Evolutionary conservation across 1,284 basidiomycete genomes (phyloP), one percentile per base, ranked within the genome.

Genomic region (Ganoderma multipileum): DNA sequence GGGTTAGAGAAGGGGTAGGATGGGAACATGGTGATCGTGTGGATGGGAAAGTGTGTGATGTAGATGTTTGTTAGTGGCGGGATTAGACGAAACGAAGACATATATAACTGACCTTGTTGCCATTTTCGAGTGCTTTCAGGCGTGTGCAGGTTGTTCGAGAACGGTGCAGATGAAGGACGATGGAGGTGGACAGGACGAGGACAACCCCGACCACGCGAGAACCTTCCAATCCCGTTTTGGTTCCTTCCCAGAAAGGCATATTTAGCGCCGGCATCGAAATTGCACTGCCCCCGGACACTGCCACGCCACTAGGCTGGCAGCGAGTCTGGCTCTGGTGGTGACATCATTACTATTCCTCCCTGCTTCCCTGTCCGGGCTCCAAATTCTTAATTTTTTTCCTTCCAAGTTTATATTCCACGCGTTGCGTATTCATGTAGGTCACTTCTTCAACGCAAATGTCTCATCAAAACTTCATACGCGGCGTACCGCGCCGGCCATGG

Each of bases 21-120:
- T 38, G 71, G 67, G 61, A 64, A 72, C 71, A 72, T 72, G 67
- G 42, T 62, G 47, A n/a, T 36, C 8, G n/a, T 41, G 57, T 62
- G 30, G 50, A 18, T 36, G 36, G 12, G 39, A 41, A 23, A 39
- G 58, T 57, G 5, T 42, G 63, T n/a, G 20, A 42, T 36, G 36
- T 44, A 54, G 65, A 38, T 60, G 66, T n/a, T 38, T 67, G 58
- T 60, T n/a, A 41, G 26, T 58, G 52, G 20, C n/a, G 16, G 41
- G 20, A 30, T 2, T 33, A 38, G 23, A 26, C 2, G 33, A 39
- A 23, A 28, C 9, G 26, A 3, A 23, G 33, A n/a, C 9, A 44
- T 64, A 64, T 63, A 67, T 67, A 67, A 41, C 44, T 20, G 38
- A 59, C 54, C 66, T 67, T 3, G 9, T 23, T 28, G 30, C 52